Percentiles rank a stretch among this genome's conserved stretches.
phyloP scores from a whole-genome alignment of 805 yeast genomes.

The Nakazawaea pomicola region DNA sequence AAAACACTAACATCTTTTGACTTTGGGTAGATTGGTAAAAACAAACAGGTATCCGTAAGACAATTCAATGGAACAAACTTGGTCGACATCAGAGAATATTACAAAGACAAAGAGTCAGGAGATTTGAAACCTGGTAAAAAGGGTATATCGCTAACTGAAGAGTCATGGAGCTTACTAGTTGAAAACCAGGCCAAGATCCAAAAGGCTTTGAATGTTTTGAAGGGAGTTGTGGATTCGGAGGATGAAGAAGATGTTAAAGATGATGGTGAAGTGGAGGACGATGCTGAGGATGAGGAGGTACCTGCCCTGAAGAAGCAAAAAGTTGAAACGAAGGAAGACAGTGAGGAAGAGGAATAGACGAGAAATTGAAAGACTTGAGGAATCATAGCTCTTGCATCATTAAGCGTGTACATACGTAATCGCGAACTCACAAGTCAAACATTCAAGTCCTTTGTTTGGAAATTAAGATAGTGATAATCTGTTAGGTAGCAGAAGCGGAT shows the following conservation, averaged over 20 bases:
- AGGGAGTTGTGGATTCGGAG: constrained; percentile 18
- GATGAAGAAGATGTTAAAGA: constrained; percentile 20
- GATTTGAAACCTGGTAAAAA: constrained; percentile 79
- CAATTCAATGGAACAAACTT: constrained; percentile 61
- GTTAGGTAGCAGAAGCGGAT: too few relatives aligned
- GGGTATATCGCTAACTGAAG: constrained; percentile 58
- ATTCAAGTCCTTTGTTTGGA: too few relatives aligned
- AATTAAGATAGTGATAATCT: too few relatives aligned
- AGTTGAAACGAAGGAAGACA: too few relatives aligned
- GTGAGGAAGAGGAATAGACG: background rate
- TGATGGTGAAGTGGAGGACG: constrained; percentile 12
- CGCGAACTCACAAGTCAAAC: too few relatives aligned
- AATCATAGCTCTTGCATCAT: too few relatives aligned
- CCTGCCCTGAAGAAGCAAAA: too few relatives aligned
- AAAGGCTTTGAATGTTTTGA: constrained; percentile 40
- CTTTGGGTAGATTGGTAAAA: constrained; percentile 36
- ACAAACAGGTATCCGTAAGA: constrained; percentile 69
- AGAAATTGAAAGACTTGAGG: too few relatives aligned
- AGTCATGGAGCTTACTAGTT: constrained; percentile 46
- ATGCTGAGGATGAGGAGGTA: constrained; percentile 2
- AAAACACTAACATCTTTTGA: too few relatives aligned
- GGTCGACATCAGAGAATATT: constrained; percentile 84
- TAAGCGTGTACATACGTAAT: too few relatives aligned
- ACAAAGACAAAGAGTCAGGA: constrained; percentile 49
- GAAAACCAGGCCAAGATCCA: constrained; percentile 42